These are phyloP conservation scores for Mortierella hygrophila DNA, from an alignment of 192 early-diverging fungal species.

Conservation along the genomic window DNA sequence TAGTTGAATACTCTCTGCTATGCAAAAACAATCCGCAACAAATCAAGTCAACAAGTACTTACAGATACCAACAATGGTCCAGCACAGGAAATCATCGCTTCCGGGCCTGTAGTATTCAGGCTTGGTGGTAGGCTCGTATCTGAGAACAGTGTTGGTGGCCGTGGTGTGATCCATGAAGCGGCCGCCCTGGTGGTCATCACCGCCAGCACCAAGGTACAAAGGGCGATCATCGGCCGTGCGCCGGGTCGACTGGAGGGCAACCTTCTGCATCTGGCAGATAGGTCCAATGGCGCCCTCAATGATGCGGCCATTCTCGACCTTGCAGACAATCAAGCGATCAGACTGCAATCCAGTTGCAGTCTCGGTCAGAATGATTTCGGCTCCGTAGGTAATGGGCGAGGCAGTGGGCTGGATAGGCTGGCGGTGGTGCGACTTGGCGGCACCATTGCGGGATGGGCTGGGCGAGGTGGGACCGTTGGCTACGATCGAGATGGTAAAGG, in stretches of 20 bases:
- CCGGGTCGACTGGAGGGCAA: conserved; percentile 69
- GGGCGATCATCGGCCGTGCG: conserved; percentile 37
- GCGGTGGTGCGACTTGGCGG: conserved; percentile 43
- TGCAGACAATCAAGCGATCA: conserved; percentile 78
- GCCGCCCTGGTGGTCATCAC: conserved; percentile 49
- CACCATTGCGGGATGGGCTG: conserved; percentile 20
- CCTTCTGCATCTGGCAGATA: conserved; percentile 90
- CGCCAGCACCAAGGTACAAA: conserved; percentile 62
- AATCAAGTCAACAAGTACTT: conserved; percentile 40
- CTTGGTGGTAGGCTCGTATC: conserved; percentile 38
- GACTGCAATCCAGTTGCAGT: conserved; percentile 71
- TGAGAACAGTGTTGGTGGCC: conserved; percentile 26
- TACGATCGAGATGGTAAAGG: conserved; percentile 68
- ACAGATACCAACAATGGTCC: conserved; percentile 87
- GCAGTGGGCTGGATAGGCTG: conserved; percentile 29
- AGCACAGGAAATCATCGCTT: conserved; percentile 83
- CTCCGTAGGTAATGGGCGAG: conserved; percentile 76
- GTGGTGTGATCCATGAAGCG: conserved; percentile 53
- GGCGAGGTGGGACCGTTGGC: conserved; percentile 31
- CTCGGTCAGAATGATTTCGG: conserved; percentile 79
- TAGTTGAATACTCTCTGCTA: background rate
- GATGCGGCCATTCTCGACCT: conserved; percentile 82
- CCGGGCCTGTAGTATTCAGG: conserved; percentile 36
- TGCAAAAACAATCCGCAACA: background rate
- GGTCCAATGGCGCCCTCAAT: conserved; percentile 73